phyloP scores from a whole-genome alignment of 2,329 filamentous ascomycete species.

The Pseudogymnoascus sp. region DNA sequence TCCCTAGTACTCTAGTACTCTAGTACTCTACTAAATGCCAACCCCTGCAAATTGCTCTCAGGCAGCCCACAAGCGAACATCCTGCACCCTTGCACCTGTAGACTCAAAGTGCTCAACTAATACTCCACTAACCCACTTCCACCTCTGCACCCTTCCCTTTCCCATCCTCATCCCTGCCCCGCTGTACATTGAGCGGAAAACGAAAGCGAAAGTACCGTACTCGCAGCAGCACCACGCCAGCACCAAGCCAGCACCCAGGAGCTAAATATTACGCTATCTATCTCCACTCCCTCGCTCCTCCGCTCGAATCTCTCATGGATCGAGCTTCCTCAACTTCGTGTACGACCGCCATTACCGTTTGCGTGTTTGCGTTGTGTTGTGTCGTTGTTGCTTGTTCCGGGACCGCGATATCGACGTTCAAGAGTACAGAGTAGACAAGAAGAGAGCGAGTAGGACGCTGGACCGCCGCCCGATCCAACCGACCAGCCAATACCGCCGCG shows the following conservation, averaged over 20 bases:
- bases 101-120: not conserved
- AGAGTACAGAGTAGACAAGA: not conserved
- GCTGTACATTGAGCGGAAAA: not conserved
- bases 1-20: too few relatives aligned
- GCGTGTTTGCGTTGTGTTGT: not conserved
- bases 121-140: not conserved
- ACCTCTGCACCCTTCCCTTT: not conserved
- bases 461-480: not conserved
- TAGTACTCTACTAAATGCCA: not conserved
- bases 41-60: not conserved
- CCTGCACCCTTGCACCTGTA: not conserved
- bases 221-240: too few relatives aligned
- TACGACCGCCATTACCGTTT: not conserved
- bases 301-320: not conserved
- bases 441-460: not conserved
- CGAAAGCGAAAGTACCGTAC: not conserved
- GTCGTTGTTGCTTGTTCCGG: not conserved
- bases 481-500: not conserved
- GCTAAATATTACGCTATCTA: not conserved
- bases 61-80: not conserved
- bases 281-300: constrained; percentile 1
- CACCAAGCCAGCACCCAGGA: not conserved
- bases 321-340: not conserved
- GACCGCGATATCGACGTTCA: not conserved
- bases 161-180: not conserved